These are phyloP conservation scores for Yarrowia osloensis DNA, from an alignment of 805 yeast species.

Conservation along the genomic window DNA sequence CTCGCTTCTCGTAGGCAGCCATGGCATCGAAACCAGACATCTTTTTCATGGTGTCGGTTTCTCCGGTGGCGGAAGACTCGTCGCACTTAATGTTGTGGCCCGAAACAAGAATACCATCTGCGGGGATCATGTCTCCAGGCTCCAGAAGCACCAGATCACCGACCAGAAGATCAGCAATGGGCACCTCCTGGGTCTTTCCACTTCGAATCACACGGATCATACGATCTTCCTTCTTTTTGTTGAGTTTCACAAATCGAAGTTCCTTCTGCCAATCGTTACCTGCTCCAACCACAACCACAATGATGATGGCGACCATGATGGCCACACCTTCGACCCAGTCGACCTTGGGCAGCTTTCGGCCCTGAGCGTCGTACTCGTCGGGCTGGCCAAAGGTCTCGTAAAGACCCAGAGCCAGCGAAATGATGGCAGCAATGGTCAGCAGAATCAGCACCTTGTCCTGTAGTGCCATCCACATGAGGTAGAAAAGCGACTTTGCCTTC, in stretches of 20 bases:
- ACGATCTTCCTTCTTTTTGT: conserved; percentile 84
- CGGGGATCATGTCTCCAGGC: conserved; percentile 94
- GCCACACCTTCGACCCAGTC: conserved; percentile 99
- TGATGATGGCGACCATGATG: conserved; percentile 83
- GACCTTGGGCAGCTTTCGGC: conserved; percentile 73
- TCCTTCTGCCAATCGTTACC: conserved; percentile 97
- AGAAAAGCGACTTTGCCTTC: conserved; percentile 65
- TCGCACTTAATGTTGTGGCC: conserved; percentile 82
- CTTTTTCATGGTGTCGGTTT: conserved; percentile 79
- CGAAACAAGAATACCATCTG: conserved; percentile 72
- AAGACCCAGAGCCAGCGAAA: conserved; percentile 86
- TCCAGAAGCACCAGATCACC: conserved; percentile 84
- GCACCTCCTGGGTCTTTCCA: conserved; percentile 65
- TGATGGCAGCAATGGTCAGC: conserved; percentile 79
- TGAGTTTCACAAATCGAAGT: conserved; percentile 82
- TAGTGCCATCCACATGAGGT: conserved; percentile 77
- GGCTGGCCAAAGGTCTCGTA: conserved; percentile 91
- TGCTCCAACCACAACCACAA: conserved; percentile 92
- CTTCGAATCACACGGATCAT: conserved; percentile 73
- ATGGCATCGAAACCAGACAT: conserved; percentile 52
- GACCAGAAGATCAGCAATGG: conserved; percentile 74
- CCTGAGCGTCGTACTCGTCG: conserved; percentile 73
- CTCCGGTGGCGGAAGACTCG: conserved; percentile 93
- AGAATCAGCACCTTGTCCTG: conserved; percentile 88
- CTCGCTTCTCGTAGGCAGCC: conserved; percentile 39